These are phyloP conservation scores for Bipolaris gigantea DNA, from an alignment of 2,329 filamentous ascomycete genomes.

Conservation along the genomic window DNA sequence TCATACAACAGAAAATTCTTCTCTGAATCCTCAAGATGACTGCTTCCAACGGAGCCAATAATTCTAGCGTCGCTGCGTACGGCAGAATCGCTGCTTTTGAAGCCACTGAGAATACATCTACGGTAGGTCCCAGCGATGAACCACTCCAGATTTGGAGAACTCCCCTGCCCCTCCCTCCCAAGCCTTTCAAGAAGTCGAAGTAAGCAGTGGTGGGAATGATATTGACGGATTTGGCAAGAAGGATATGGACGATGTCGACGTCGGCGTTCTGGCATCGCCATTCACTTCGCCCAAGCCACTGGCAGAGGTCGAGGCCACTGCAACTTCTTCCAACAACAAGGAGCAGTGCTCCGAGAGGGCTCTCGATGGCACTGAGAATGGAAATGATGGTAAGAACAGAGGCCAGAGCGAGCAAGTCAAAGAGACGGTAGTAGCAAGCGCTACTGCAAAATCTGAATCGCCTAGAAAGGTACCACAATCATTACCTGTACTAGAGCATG, in stretches of 20 bases:
- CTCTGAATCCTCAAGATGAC: background rate
- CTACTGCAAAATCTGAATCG: background rate
- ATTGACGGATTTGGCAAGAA: too few relatives aligned
- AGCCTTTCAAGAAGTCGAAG: too few relatives aligned
- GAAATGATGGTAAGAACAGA: background rate
- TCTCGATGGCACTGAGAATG: background rate
- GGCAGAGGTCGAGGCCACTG: background rate
- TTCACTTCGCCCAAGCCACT: background rate
- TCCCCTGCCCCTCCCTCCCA: too few relatives aligned
- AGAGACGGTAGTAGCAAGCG: background rate
- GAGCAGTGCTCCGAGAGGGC: background rate
- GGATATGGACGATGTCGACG: background rate
- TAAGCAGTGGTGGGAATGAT: background rate
- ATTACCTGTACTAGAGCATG: background rate
- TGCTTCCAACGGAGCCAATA: background rate
- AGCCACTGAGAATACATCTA: background rate
- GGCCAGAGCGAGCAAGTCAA: background rate
- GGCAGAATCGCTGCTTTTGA: fast-evolving
- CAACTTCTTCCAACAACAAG: too few relatives aligned
- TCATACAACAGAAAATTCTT: too few relatives aligned
- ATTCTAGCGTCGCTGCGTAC: too few relatives aligned
- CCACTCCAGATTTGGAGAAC: background rate
- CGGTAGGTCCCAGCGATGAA: background rate
- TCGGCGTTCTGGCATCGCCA: background rate
- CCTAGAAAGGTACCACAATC: background rate